Base-by-base conservation (phyloP, 2,329 filamentous ascomycete species). In the Aspergillus phoenicis region DNA sequence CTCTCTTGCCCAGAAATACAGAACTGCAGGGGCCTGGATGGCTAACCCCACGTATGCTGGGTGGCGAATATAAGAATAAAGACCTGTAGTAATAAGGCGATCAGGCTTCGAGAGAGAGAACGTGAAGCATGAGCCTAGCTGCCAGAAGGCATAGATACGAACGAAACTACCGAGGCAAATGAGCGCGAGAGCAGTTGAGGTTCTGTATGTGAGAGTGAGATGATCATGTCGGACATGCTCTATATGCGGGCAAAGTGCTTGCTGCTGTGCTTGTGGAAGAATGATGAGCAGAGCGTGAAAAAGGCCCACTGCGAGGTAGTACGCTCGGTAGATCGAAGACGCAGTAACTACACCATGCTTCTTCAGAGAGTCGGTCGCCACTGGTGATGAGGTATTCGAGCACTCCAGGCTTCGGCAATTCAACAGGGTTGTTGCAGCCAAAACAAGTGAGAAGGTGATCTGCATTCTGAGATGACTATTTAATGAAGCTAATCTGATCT, bases 101-200 rank as follows among this genome's bases (percentile, higher is more conserved):
- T 24, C 4, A 2, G 58, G 58, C 15, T 43, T 39, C 5, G 58
- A 51, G 15, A 60, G 36, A 33, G 8, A 24, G 8, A 56, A 60
- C 15, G 52, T 60, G n/a, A 60, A 60, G 4, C 52, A 60, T 24
- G 30, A 15, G 2, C 52, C 52, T 4, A 60, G 58, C 4, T 43
- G 55, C 7, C 8, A 3, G 45, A 56, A 60, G 3, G 52, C 33
- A 0, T 10, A 17, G 20, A 60, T 13, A 2, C 52, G 58, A 24
- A 56, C 6, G 13, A 22, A 22, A 36, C 52, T 11, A 5, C 43
- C 28, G 13, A 28, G 5, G 24, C 20, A 30, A 1, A 60, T 15
- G 0, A 45, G 3, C 6, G 22, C 13, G 4, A 60, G 33, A 3
- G 24, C 15, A 11, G n/a, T 4, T 8, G 6, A 4, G 7, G 39